These are phyloP conservation scores for Rhododendron henanense DNA, from an alignment of 148 eudicot genomes.

Conservation along the genomic window DNA sequence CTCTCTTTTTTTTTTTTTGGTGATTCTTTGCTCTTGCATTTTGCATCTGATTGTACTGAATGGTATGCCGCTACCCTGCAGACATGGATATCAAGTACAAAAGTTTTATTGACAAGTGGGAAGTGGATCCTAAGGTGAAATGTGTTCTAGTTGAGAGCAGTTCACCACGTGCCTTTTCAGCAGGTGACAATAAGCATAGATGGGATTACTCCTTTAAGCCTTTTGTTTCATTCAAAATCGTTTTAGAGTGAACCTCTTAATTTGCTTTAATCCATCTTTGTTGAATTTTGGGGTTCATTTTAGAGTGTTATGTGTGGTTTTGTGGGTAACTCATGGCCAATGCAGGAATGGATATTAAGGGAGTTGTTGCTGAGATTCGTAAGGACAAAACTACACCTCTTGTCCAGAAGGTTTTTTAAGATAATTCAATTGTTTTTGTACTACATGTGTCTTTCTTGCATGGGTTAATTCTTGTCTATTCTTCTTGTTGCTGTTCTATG, in stretches of 20 bases:
- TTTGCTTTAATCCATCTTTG: not conserved
- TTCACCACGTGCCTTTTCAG: slow-evolving; percentile 88
- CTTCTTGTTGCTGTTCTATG: slow-evolving; percentile 2
- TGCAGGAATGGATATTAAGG: slow-evolving; percentile 99
- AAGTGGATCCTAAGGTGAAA: slow-evolving; percentile 83
- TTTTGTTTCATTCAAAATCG: slow-evolving; percentile 12
- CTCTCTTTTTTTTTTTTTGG: not conserved
- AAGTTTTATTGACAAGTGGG: slow-evolving; percentile 89
- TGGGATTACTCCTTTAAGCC: not conserved
- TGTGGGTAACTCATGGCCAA: slow-evolving; percentile 37
- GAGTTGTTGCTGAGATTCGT: slow-evolving; percentile 83
- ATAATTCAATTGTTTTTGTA: slow-evolving; percentile 2
- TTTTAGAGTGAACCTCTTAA: slow-evolving; percentile 4
- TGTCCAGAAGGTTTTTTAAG: slow-evolving; percentile 67
- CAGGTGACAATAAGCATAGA: slow-evolving; percentile 45
- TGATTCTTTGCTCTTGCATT: not conserved
- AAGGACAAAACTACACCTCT: slow-evolving; percentile 90
- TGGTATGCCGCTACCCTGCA: slow-evolving; percentile 26
- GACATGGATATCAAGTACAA: slow-evolving; percentile 89
- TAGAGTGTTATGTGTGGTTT: slow-evolving; percentile 4
- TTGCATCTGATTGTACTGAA: not conserved
- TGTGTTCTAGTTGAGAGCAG: slow-evolving; percentile 81
- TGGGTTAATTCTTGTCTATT: slow-evolving; percentile 1
- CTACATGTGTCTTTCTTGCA: slow-evolving; percentile 7
- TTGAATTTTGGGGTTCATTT: not conserved